Percentiles rank a stretch among this genome's conserved stretches.
Evolutionary conservation across 768 basidiomycete species (phyloP).

Genomic region (Boletus bicolor): DNA sequence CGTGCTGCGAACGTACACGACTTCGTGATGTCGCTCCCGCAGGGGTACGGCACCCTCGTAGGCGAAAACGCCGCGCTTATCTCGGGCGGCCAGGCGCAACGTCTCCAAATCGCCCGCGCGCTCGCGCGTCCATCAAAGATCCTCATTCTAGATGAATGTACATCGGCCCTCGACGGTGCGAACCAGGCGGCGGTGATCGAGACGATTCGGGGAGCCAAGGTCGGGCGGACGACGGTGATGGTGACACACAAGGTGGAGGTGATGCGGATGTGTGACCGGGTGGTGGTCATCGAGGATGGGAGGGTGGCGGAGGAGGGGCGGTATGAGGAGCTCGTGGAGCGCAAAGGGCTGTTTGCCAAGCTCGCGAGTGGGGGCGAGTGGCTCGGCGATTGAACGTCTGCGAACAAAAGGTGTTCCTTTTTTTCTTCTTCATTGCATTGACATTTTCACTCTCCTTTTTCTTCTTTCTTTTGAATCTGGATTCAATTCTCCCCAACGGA

Average conservation of each 20-base stretch:
- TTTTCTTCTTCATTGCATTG: not conserved
- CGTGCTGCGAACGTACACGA: slow-evolving; percentile 80
- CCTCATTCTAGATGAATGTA: slow-evolving; percentile 91
- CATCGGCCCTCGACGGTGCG: slow-evolving; percentile 82
- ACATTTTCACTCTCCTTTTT: not conserved
- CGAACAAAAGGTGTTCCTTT: not conserved
- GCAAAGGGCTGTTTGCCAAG: slow-evolving; percentile 68
- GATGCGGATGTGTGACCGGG: slow-evolving; percentile 90
- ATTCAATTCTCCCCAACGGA: not conserved
- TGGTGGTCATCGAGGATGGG: slow-evolving; percentile 80
- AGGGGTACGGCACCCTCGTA: slow-evolving; percentile 82
- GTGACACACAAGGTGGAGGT: slow-evolving; percentile 90
- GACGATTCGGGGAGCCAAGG: slow-evolving; percentile 61
- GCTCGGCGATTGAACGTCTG: slow-evolving; percentile 30
- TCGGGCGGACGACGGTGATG: slow-evolving; percentile 82
- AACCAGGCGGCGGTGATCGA: slow-evolving; percentile 84
- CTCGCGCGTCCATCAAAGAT: slow-evolving; percentile 72
- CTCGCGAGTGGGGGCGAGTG: slow-evolving; percentile 80
- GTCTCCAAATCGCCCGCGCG: slow-evolving; percentile 88
- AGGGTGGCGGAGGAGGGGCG: slow-evolving; percentile 72
- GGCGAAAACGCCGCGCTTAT: slow-evolving; percentile 92
- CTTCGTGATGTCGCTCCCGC: slow-evolving; percentile 73
- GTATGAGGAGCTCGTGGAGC: slow-evolving; percentile 66
- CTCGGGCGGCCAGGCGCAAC: slow-evolving; percentile 93
- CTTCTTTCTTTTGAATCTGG: not conserved